These are phyloP conservation scores for Streptanthus diversifolius DNA, from an alignment of 345 rosid genomes.

Conservation along the genomic window DNA sequence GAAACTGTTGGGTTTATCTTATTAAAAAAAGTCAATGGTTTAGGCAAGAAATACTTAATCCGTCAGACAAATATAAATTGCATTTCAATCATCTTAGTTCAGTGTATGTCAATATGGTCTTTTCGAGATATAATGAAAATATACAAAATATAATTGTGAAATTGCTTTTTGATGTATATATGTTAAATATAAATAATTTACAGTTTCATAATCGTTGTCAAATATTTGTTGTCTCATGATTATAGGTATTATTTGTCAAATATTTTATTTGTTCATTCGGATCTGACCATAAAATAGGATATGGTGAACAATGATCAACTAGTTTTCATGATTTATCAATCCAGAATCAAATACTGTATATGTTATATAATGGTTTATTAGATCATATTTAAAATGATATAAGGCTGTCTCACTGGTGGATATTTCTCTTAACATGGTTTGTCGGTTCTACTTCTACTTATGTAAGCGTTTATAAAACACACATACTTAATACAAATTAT, in stretches of 20 bases:
- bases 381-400: constrained; percentile 14
- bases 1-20: constrained; percentile 18
- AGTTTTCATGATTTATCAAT: background rate
- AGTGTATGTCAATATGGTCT: constrained; percentile 1
- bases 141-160: background rate
- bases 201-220: background rate
- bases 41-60: background rate
- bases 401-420: constrained; percentile 29
- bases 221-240: background rate
- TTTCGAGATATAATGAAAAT: background rate
- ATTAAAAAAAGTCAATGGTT: constrained; percentile 34
- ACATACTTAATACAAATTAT: background rate
- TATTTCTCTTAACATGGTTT: constrained; percentile 26
- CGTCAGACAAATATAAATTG: background rate
- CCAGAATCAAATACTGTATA: background rate
- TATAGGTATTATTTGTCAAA: background rate
- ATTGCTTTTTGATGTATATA: background rate
- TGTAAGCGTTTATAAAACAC: constrained; percentile 23
- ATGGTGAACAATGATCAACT: constrained; percentile 1
- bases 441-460: constrained; percentile 19
- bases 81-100: background rate
- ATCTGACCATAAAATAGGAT: background rate
- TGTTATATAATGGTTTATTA: constrained; percentile 12
- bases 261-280: background rate
- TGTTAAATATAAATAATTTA: background rate